phyloP scores from a whole-genome alignment of 2,329 filamentous ascomycete genomes.

The Fusarium metavorans region DNA sequence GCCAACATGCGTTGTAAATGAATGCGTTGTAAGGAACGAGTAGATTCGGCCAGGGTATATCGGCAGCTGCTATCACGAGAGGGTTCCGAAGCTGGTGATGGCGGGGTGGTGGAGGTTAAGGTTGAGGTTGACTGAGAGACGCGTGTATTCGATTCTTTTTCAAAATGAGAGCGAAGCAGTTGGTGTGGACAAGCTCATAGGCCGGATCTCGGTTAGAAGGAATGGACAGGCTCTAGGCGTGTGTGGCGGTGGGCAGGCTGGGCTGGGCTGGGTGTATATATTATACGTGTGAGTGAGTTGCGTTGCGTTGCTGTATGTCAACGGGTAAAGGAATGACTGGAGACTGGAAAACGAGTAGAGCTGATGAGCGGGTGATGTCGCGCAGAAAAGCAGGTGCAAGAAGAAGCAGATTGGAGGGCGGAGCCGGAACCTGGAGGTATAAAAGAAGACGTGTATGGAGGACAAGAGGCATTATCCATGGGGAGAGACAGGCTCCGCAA shows the following conservation, averaged over 20 bases:
- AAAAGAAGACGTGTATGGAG: constrained; percentile 46
- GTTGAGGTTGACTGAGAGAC: neutral
- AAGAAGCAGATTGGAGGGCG: constrained; percentile 41
- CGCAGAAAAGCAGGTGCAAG: constrained; percentile 40
- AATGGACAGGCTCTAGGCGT: constrained; percentile 29
- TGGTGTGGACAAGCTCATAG: constrained; percentile 30
- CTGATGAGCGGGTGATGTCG: constrained; percentile 41
- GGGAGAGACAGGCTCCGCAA: constrained; percentile 39
- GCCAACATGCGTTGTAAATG: constrained; percentile 41
- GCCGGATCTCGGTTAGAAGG: constrained; percentile 21
- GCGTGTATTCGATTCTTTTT: constrained; percentile 15
- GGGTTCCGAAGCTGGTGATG: constrained; percentile 26
- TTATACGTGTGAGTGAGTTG: constrained; percentile 40
- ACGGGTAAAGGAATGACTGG: constrained; percentile 46
- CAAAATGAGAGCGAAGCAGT: constrained; percentile 43
- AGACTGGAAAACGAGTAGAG: constrained; percentile 36
- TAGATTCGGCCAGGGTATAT: constrained; percentile 39
- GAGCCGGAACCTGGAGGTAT: constrained; percentile 48
- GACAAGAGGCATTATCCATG: constrained; percentile 47
- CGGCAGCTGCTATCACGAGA: constrained; percentile 33
- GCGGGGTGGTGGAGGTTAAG: constrained; percentile 16
- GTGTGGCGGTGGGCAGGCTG: constrained; percentile 21
- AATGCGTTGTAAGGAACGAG: constrained; percentile 41
- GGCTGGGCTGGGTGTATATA: constrained; percentile 36
- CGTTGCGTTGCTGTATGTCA: constrained; percentile 10